Evolutionary conservation across 73 alveolate species (phyloP).

Genomic region (Tetrahymena elliotti): DNA sequence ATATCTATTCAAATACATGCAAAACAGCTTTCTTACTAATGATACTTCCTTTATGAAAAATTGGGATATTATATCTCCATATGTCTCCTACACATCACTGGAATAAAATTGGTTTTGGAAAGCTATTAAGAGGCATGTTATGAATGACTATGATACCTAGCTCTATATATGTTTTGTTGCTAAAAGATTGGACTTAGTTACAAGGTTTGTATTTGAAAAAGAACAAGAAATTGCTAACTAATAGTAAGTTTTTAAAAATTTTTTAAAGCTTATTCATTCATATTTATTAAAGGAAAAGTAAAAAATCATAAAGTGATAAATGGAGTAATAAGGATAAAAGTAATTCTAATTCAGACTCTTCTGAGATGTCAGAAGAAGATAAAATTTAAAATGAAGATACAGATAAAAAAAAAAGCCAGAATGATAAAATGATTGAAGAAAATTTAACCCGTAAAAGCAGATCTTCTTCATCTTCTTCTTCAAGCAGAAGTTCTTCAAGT

Average conservation of each 20-base stretch:
- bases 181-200: not conserved
- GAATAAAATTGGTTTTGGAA: not conserved
- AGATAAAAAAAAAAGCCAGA: not conserved
- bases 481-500: not conserved
- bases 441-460: not conserved
- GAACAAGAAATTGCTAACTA: not conserved
- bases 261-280: not conserved
- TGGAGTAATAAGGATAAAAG: not conserved
- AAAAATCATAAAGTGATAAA: not conserved
- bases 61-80: conserved; percentile 40
- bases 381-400: not conserved
- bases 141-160: not conserved
- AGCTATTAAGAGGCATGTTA: not conserved
- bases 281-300: not conserved
- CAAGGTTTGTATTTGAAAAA: not conserved
- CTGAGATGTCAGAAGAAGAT: not conserved
- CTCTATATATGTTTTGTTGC: not conserved
- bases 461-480: not conserved
- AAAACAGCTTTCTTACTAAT: conserved; percentile 29
- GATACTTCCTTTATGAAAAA: conserved; percentile 43
- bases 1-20: conserved; percentile 33
- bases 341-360: not conserved
- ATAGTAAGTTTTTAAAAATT: not conserved
- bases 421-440: not conserved
- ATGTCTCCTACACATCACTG: not conserved